Evolutionary conservation across 2,329 filamentous ascomycete species (phyloP).

Genomic region (Sarocladiaceae sp.): DNA sequence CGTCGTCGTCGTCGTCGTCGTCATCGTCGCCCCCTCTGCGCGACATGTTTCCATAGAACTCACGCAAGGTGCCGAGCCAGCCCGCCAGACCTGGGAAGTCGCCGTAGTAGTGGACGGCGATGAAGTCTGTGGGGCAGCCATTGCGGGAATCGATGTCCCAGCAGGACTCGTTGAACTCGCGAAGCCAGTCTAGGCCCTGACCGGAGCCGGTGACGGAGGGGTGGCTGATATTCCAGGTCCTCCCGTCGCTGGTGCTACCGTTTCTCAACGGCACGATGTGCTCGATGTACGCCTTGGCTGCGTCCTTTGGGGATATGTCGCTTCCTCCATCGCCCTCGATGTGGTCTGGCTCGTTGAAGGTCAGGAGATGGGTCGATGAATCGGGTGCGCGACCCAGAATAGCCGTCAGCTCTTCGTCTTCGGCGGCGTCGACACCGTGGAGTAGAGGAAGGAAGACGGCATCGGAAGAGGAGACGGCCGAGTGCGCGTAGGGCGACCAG

Average conservation of each 20-base stretch:
- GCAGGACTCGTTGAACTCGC: slow-evolving; percentile 32
- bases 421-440: slow-evolving; percentile 28
- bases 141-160: slow-evolving; percentile 27
- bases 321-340: slow-evolving; percentile 32
- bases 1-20: background rate
- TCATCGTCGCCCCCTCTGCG: background rate
- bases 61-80: slow-evolving; percentile 28
- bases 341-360: slow-evolving; percentile 37
- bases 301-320: slow-evolving; percentile 29
- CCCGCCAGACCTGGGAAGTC: slow-evolving; percentile 26
- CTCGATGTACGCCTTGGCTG: slow-evolving; percentile 29
- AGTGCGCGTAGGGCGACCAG: slow-evolving; percentile 28
- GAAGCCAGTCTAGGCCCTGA: slow-evolving; percentile 31
- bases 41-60: slow-evolving; percentile 27
- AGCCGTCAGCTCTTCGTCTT: slow-evolving; percentile 18
- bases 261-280: slow-evolving; percentile 29
- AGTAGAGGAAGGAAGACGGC: slow-evolving; percentile 32
- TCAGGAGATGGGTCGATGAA: slow-evolving; percentile 31
- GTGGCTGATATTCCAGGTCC: slow-evolving; percentile 32
- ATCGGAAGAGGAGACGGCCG: slow-evolving; percentile 20
- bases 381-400: slow-evolving; percentile 22
- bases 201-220: slow-evolving; percentile 34
- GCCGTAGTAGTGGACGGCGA: slow-evolving; percentile 36
- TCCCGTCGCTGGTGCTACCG: slow-evolving; percentile 10
- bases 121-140: slow-evolving; percentile 34